phyloP scores from a whole-genome alignment of 768 basidiomycete genomes.

The Mycena belliarum region DNA sequence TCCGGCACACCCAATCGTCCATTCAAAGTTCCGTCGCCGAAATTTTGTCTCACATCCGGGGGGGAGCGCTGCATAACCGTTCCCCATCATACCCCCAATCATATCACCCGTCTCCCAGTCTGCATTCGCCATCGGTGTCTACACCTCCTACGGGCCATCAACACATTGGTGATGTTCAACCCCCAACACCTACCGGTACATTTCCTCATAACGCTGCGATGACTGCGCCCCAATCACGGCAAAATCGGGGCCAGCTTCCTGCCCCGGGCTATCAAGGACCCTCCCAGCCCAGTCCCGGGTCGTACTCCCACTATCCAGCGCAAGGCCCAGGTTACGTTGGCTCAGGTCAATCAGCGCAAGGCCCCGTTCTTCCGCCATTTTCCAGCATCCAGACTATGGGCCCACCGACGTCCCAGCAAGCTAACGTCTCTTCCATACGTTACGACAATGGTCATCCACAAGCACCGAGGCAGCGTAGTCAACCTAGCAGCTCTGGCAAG shows the following conservation, averaged over 20 bases:
- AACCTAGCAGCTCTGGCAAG: slow-evolving; percentile 45
- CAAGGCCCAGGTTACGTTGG: slow-evolving; percentile 38
- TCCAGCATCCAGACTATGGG: slow-evolving; percentile 67
- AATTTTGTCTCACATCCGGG: slow-evolving; percentile 76
- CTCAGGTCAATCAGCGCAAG: slow-evolving; percentile 34
- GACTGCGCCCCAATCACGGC: slow-evolving; percentile 32
- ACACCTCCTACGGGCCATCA: slow-evolving; percentile 48
- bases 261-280: slow-evolving; percentile 38
- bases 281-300: slow-evolving; percentile 35
- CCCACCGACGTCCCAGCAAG: slow-evolving; percentile 42
- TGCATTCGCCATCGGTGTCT: slow-evolving; percentile 59
- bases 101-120: slow-evolving; percentile 64
- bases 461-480: slow-evolving; percentile 34
- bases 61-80: slow-evolving; percentile 49
- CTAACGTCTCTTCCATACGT: slow-evolving; percentile 60
- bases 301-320: slow-evolving; percentile 43
- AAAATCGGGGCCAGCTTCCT: slow-evolving; percentile 38
- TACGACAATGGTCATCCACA: slow-evolving; percentile 47
- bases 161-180: slow-evolving; percentile 41
- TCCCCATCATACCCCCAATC: slow-evolving; percentile 67
- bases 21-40: slow-evolving; percentile 84
- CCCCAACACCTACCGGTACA: slow-evolving; percentile 38
- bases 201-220: slow-evolving; percentile 32
- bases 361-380: slow-evolving; percentile 68
- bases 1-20: slow-evolving; percentile 66